A percentile compares a stretch with the other conserved stretches of the same genome.
These are phyloP conservation scores for Aureobasidium sp. DNA, from an alignment of 2,329 filamentous ascomycete genomes.

Conservation along the genomic window DNA sequence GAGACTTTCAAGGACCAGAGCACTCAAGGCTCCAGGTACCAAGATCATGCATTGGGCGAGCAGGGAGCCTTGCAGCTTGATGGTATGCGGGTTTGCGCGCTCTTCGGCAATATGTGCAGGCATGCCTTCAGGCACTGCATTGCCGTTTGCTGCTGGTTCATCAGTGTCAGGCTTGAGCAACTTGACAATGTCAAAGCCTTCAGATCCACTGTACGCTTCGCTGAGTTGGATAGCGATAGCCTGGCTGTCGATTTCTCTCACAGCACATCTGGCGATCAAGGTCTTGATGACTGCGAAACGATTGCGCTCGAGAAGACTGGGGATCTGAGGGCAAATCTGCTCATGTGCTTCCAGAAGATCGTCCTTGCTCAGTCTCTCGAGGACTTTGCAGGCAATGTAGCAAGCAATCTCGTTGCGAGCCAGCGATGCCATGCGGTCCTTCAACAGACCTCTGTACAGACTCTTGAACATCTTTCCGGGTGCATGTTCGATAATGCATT, in stretches of 20 bases:
- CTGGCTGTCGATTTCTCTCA: conserved; percentile 51
- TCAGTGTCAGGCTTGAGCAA: conserved; percentile 49
- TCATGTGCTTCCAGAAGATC: conserved; percentile 67
- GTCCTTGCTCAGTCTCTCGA: conserved; percentile 79
- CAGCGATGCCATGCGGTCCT: conserved; percentile 67
- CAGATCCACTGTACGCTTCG: conserved; percentile 43
- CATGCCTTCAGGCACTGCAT: conserved; percentile 14
- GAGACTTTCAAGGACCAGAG: conserved; percentile 58
- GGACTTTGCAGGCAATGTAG: conserved; percentile 74
- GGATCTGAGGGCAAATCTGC: conserved; percentile 63
- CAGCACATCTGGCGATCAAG: conserved; percentile 72
- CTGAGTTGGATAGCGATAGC: conserved; percentile 50
- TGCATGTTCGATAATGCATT: conserved; percentile 70
- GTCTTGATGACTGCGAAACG: conserved; percentile 72
- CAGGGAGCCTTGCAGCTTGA: conserved; percentile 63
- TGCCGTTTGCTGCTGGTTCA: conserved; percentile 10
- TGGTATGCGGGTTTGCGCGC: conserved; percentile 3
- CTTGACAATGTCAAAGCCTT: conserved; percentile 48
- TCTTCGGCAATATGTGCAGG: conserved; percentile 9
- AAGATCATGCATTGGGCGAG: conserved; percentile 72
- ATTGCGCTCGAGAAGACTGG: conserved; percentile 62
- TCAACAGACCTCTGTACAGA: conserved; percentile 72
- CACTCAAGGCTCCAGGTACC: conserved; percentile 59
- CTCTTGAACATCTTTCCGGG: conserved; percentile 88
- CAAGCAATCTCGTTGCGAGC: conserved; percentile 84